A percentile compares a stretch with the other conserved stretches of the same genome.
Evolutionary conservation across 805 yeast species (phyloP).

Genomic region (Millerago galiae): DNA sequence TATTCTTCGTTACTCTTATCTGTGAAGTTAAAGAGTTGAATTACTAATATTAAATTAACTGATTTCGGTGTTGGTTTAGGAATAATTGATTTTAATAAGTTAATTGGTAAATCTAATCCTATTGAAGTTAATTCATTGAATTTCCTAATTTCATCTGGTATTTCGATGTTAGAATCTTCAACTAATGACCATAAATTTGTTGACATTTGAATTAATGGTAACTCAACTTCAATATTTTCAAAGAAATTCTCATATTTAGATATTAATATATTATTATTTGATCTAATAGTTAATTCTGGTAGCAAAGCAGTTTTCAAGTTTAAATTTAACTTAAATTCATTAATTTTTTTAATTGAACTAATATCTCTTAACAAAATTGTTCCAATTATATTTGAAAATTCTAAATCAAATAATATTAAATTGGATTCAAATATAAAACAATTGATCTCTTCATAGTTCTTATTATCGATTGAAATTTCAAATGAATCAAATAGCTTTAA

Average conservation of each 20-base stretch:
- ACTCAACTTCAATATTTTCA: constrained; percentile 6
- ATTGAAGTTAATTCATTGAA: constrained; percentile 31
- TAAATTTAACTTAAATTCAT: constrained; percentile 26
- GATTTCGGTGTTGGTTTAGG: constrained; percentile 35
- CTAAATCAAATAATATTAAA: constrained; percentile 23
- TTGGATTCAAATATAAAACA: constrained; percentile 29
- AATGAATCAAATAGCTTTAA: constrained; percentile 36
- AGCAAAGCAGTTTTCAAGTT: constrained; percentile 34
- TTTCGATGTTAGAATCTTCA: constrained; percentile 17
- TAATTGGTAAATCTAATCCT: constrained; percentile 37
- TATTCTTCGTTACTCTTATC: constrained; percentile 24
- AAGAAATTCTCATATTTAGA: constrained; percentile 37
- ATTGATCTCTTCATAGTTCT: constrained; percentile 33
- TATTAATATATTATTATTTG: constrained; percentile 26
- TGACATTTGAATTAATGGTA: constrained; percentile 41
- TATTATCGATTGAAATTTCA: constrained; percentile 37
- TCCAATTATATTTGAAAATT: constrained; percentile 30
- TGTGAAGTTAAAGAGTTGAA: constrained; percentile 33
- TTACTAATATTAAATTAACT: constrained; percentile 35
- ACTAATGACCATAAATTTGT: constrained; percentile 43
- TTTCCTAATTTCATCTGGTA: constrained; percentile 35
- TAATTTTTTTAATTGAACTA: constrained; percentile 22
- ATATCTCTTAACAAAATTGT: constrained; percentile 31
- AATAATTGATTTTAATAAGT: constrained; percentile 30
- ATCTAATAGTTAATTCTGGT: constrained; percentile 37